phyloP scores from a whole-genome alignment of 345 rosid species.

The Pugionium cornutum region DNA sequence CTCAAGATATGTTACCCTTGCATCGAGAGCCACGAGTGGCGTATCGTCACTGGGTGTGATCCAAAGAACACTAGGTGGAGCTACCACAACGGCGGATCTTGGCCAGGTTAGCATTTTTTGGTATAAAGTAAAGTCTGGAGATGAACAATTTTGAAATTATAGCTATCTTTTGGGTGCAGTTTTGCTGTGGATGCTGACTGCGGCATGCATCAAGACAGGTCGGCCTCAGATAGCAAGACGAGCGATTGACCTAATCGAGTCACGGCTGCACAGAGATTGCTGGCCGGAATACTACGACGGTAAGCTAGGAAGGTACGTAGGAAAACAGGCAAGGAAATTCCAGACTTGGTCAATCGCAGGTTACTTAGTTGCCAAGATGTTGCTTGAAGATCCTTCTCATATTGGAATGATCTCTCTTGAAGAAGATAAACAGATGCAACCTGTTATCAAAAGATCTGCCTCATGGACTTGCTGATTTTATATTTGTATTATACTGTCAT shows the following conservation, averaged over 20 bases:
- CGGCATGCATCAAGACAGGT: conserved; percentile 69
- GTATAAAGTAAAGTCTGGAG: not conserved
- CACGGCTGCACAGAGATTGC: conserved; percentile 54
- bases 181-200: conserved; percentile 65
- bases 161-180: conserved; percentile 39
- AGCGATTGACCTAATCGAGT: conserved; percentile 56
- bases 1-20: conserved; percentile 62
- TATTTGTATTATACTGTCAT: conserved; percentile 16
- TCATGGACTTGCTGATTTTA: conserved; percentile 55
- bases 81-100: conserved; percentile 68
- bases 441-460: conserved; percentile 56
- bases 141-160: not conserved
- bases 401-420: conserved; percentile 62
- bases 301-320: conserved; percentile 53
- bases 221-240: conserved; percentile 66
- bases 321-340: conserved; percentile 63
- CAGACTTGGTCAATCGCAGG: conserved; percentile 77
- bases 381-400: conserved; percentile 73
- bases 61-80: conserved; percentile 71
- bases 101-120: conserved; percentile 55
- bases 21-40: conserved; percentile 61
- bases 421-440: conserved; percentile 68
- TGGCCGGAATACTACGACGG: conserved; percentile 44
- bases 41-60: conserved; percentile 62
- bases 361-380: conserved; percentile 67